These are phyloP conservation scores for Beverwykella pulmonaria DNA, from an alignment of 495 filamentous ascomycete species.

Conservation along the genomic window DNA sequence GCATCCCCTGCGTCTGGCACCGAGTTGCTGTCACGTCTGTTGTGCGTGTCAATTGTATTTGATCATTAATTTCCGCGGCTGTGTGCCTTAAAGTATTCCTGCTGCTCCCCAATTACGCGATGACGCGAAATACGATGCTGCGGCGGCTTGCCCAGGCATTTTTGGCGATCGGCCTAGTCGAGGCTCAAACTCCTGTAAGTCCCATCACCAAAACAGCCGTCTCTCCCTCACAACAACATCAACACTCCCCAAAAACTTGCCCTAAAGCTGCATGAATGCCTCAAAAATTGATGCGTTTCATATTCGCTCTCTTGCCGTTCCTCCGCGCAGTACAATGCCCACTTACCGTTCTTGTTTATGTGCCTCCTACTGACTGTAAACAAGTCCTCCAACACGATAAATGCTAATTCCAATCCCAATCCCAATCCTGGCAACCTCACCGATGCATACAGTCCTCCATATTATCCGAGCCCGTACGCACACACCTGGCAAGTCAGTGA, in stretches of 20 bases:
- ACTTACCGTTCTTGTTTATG: slow-evolving; percentile 13
- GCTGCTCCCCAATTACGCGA: background rate
- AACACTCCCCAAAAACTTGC: background rate
- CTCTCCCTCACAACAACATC: slow-evolving; percentile 10
- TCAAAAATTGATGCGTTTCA: slow-evolving; percentile 22
- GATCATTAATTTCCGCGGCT: too few relatives aligned
- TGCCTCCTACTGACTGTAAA: slow-evolving; percentile 26
- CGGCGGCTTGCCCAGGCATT: slow-evolving; percentile 35
- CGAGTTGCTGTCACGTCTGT: background rate
- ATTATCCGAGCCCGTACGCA: slow-evolving; percentile 60
- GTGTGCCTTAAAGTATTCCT: background rate
- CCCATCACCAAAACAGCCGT: background rate
- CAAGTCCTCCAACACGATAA: slow-evolving; percentile 33
- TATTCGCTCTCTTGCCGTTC: slow-evolving; percentile 33
- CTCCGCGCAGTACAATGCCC: slow-evolving; percentile 21
- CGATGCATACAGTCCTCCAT: slow-evolving; percentile 56
- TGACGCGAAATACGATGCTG: slow-evolving; percentile 21
- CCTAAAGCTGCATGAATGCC: slow-evolving; percentile 26
- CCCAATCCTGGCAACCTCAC: slow-evolving; percentile 25
- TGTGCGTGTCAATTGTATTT: too few relatives aligned
- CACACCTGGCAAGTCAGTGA: background rate
- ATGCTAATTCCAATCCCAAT: background rate
- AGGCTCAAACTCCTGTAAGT: slow-evolving; percentile 16
- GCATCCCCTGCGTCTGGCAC: background rate
- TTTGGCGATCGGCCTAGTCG: slow-evolving; percentile 28